Conservation (phyloP, 1,284 basidiomycete genomes). For the Farysia itapuensis region DNA sequence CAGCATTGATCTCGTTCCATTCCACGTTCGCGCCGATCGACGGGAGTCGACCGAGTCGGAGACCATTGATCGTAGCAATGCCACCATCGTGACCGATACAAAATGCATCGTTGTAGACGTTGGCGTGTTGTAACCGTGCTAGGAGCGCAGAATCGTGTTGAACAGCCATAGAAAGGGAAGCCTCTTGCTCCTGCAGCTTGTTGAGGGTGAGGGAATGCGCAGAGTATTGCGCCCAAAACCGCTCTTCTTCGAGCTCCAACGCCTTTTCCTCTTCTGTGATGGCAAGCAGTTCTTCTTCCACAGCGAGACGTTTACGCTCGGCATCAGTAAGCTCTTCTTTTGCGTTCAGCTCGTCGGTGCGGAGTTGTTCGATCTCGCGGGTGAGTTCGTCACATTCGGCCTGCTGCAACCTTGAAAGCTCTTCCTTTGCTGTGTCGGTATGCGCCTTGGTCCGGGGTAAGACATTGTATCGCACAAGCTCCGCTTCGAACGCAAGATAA, state of each 20-base stretch:
- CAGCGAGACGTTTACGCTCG: conserved; percentile 59
- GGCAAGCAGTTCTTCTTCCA: conserved; percentile 72
- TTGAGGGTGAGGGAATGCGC: conserved; percentile 70
- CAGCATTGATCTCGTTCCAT: conserved; percentile 98
- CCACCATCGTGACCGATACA: conserved; percentile 88
- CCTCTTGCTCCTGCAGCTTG: conserved; percentile 70
- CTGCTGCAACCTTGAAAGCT: conserved; percentile 1
- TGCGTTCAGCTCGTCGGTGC: conserved; percentile 13
- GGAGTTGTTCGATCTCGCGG: conserved; percentile 26
- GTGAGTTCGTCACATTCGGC: conserved; percentile 8
- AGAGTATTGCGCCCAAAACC: conserved; percentile 82
- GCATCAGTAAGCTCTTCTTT: conserved; percentile 37
- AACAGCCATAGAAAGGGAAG: conserved; percentile 71
- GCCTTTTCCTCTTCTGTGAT: conserved; percentile 74
- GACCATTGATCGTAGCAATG: conserved; percentile 94
- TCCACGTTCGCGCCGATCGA: conserved; percentile 71
- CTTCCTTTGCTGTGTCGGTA: conserved; percentile 1
- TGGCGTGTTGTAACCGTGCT: conserved; percentile 84
- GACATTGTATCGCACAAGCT: conserved; percentile 34
- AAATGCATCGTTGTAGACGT: conserved; percentile 98
- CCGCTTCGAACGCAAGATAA: conserved; percentile 60
- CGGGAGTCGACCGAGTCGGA: conserved; percentile 83
- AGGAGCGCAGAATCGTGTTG: conserved; percentile 64
- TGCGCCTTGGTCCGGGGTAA: conserved; percentile 9
- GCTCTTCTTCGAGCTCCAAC: conserved; percentile 76